Evolutionary conservation across 2,329 filamentous ascomycete species (phyloP), one percentile per base, ranked within the genome.

Genomic region (Fusarium continuum): DNA sequence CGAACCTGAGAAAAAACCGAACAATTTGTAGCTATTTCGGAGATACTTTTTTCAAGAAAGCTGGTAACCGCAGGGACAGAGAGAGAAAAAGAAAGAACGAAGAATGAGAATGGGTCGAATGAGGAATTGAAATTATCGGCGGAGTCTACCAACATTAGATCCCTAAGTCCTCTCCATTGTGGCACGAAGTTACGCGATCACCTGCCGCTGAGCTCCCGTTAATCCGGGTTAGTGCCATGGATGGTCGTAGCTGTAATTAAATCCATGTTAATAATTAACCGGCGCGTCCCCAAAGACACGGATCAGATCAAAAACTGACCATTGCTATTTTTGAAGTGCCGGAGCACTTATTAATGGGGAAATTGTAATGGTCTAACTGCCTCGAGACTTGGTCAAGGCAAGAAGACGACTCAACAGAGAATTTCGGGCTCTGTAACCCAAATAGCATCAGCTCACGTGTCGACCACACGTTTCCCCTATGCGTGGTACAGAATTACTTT

Each of bases 81-180:
- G 11, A 16, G 11, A 48, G 35, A 14, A 26, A 32, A 16, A 28
- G 9, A 17, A 36, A 17, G n/a, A 36, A n/a, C 19, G 29, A 28
- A 43, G 40, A 38, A 25, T 23, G 22, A 19, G 38, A 59, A 50
- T 48, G 46, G 43, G 34, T 34, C 23, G 41, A 45, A 19, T 16
- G 39, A 48, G 53, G 26, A 26, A 65, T 59, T 49, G 38, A 61
- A 60, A 66, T 60, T 67, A 61, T 52, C 41, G 53, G 63, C 53
- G 40, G 53, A 66, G 63, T 26, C 41, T 20, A 43, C 36, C 55
- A 61, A 17, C 44, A 8, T 36, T 54, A 29, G 36, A 57, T 28
- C 16, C 32, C 25, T 48, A 46, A 23, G 43, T 45, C 47, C 41
- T 31, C 49, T 22, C 48, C 23, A 32, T 23, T 45, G 36, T 38